A percentile compares a stretch with the other conserved stretches of the same genome.
Evolutionary conservation across 441 rosid genomes (phyloP).

Genomic region (Biscutella laevigata): DNA sequence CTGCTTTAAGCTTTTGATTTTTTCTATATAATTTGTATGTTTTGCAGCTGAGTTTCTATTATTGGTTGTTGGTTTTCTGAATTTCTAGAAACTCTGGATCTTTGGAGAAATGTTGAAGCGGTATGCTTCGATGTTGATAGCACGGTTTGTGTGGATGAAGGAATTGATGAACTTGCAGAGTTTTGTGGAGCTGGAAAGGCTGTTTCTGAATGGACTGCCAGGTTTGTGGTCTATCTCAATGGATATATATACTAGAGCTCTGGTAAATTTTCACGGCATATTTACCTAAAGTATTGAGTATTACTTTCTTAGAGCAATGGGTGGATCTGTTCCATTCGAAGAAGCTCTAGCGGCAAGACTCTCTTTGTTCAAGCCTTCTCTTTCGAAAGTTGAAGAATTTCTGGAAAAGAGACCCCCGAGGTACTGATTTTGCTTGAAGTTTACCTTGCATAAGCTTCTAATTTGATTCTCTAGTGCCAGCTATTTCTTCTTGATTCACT

Average conservation of each 20-base stretch:
- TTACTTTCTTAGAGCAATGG: slow-evolving; percentile 71
- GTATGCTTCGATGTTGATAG: slow-evolving; percentile 99
- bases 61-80: slow-evolving; percentile 18
- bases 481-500: background rate
- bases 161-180: slow-evolving; percentile 95
- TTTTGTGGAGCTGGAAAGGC: slow-evolving; percentile 97
- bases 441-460: background rate
- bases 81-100: slow-evolving; percentile 54
- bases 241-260: background rate
- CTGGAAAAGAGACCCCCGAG: slow-evolving; percentile 72
- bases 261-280: background rate
- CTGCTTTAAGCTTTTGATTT: background rate
- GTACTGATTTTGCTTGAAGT: slow-evolving; percentile 28
- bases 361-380: slow-evolving; percentile 76
- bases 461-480: background rate
- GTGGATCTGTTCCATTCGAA: slow-evolving; percentile 93
- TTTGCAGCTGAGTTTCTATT: slow-evolving; percentile 11
- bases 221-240: slow-evolving; percentile 37
- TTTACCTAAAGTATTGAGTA: slow-evolving; percentile 6
- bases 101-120: slow-evolving; percentile 71
- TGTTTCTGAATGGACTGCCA: slow-evolving; percentile 98
- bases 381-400: slow-evolving; percentile 65
- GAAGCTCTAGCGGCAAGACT: slow-evolving; percentile 86
- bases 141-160: slow-evolving; percentile 92
- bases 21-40: background rate